These are phyloP conservation scores for Gliomastix tumulicola DNA, from an alignment of 2,329 filamentous ascomycete species.

Conservation along the genomic window DNA sequence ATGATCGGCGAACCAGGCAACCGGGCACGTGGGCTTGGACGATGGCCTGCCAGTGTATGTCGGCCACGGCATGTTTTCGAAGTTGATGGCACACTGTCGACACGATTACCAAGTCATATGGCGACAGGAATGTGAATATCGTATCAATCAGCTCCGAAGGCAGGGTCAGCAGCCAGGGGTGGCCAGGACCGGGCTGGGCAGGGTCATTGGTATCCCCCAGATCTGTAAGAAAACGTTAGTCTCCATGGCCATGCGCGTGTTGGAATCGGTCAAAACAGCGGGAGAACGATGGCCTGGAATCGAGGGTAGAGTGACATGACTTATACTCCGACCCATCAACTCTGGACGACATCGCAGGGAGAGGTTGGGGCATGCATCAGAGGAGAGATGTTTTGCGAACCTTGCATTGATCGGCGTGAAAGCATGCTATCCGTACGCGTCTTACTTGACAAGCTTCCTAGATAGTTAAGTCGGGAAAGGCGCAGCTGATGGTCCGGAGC, in stretches of 20 bases:
- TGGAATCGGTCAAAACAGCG: too few species aligned
- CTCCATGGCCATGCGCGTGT: too few species aligned
- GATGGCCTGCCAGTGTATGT: slow-evolving; percentile 64
- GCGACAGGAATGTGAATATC: slow-evolving; percentile 61
- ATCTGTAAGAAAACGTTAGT: too few species aligned
- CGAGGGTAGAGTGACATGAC: too few species aligned
- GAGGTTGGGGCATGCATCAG: background rate
- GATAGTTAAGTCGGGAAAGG: too few species aligned
- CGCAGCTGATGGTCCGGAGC: too few species aligned
- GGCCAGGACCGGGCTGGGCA: too few species aligned
- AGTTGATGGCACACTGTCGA: slow-evolving; percentile 57
- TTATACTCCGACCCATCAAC: too few species aligned
- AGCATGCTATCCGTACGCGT: too few species aligned
- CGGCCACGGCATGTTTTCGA: slow-evolving; percentile 51
- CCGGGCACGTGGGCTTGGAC: slow-evolving; percentile 63
- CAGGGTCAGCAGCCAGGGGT: slow-evolving; percentile 48
- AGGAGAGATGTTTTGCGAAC: background rate
- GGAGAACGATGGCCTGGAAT: too few species aligned
- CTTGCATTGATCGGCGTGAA: background rate
- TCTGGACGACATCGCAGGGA: background rate
- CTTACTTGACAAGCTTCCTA: too few species aligned
- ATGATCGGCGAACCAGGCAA: slow-evolving; percentile 41
- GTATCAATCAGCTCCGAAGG: slow-evolving; percentile 69
- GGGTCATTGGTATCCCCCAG: too few species aligned
- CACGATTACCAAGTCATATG: slow-evolving; percentile 54